These are phyloP conservation scores for Trypethelium eluteriae DNA, from an alignment of 495 filamentous ascomycete genomes.

Conservation along the genomic window DNA sequence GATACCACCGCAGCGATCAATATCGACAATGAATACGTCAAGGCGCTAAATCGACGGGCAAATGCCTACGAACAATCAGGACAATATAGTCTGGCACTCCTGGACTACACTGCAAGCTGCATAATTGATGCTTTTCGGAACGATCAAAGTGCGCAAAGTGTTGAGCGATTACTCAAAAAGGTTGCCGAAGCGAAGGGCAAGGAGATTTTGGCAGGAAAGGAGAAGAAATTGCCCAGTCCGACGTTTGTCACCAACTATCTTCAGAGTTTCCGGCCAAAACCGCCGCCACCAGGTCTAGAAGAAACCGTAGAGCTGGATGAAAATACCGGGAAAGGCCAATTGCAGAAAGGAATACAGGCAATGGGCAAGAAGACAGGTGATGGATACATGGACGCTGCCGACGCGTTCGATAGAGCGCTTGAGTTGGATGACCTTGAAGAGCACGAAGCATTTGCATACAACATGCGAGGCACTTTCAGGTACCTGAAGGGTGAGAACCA, in stretches of 20 bases:
- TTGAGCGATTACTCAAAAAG: constrained; percentile 93
- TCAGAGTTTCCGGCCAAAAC: constrained; percentile 83
- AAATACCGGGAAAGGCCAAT: constrained; percentile 71
- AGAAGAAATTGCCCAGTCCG: constrained; percentile 79
- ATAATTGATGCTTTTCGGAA: constrained; percentile 97
- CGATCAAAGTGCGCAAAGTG: constrained; percentile 74
- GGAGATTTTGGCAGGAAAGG: constrained; percentile 68
- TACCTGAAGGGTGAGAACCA: constrained; percentile 84
- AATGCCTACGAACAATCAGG: constrained; percentile 91
- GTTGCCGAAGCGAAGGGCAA: constrained; percentile 90
- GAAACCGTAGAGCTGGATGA: constrained; percentile 67
- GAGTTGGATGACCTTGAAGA: constrained; percentile 68
- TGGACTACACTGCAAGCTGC: constrained; percentile 97
- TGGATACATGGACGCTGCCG: constrained; percentile 77
- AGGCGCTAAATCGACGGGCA: constrained; percentile 90
- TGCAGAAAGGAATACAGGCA: constrained; percentile 70
- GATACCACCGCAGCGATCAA: constrained; percentile 91
- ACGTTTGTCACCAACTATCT: constrained; percentile 98
- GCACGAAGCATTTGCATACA: constrained; percentile 84
- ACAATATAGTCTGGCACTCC: constrained; percentile 84
- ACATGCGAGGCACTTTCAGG: constrained; percentile 91
- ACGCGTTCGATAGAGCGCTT: constrained; percentile 79
- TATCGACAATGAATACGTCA: constrained; percentile 91
- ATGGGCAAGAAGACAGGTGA: constrained; percentile 80
- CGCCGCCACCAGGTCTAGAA: constrained; percentile 74